phyloP scores from a whole-genome alignment of 176 grass and related monocot species.

The Puccinellia tenuiflora region DNA sequence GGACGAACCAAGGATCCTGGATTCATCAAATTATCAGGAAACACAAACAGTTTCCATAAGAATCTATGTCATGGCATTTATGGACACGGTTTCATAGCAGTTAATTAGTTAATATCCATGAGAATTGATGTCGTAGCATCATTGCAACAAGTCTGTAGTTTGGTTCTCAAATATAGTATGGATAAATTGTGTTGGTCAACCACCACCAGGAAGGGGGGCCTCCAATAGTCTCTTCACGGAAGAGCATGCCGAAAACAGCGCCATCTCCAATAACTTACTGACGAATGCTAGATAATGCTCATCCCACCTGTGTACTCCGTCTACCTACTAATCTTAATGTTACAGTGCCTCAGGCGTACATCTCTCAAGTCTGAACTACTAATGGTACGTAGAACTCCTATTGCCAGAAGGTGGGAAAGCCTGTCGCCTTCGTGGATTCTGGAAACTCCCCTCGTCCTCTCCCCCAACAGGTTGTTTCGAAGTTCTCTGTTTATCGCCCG shows the following conservation, averaged over 20 bases:
- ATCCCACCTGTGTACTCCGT: neutral
- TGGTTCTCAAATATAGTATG: neutral
- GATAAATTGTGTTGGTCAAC: neutral
- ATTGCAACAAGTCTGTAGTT: neutral
- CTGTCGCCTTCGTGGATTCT: constrained; percentile 57
- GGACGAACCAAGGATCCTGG: neutral
- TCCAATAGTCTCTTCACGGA: neutral
- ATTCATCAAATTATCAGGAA: neutral
- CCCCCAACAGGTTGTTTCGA: neutral
- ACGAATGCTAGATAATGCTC: neutral
- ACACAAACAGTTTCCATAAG: neutral
- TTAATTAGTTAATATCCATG: neutral
- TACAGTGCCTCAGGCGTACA: neutral
- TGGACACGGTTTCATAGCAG: neutral
- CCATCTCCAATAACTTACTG: neutral
- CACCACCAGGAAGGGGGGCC: neutral
- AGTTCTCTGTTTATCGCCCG: constrained; percentile 11
- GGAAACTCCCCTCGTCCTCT: constrained; percentile 35
- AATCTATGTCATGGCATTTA: neutral
- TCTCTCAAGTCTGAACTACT: constrained; percentile 13
- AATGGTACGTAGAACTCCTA: constrained; percentile 58
- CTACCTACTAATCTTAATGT: neutral
- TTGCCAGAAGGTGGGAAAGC: constrained; percentile 89
- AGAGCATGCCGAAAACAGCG: neutral
- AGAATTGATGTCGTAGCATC: neutral